phyloP scores from a whole-genome alignment of 441 rosid genomes.

The Bocquillonia castaneifolia region DNA sequence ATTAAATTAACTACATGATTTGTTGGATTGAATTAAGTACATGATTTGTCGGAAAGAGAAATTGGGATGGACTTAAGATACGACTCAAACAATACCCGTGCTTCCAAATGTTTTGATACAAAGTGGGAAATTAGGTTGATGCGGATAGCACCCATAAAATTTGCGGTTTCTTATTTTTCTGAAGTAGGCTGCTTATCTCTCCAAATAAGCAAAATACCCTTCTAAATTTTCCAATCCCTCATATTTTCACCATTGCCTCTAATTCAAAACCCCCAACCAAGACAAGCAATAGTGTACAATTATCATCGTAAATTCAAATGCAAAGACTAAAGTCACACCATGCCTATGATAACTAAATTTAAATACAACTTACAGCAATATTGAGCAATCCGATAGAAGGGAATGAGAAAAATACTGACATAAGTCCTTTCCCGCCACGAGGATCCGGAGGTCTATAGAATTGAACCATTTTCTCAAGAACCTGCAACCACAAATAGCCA shows the following conservation, averaged over 20 bases:
- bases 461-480: slow-evolving; percentile 61
- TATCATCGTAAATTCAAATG: not conserved
- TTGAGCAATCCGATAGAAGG: slow-evolving; percentile 79
- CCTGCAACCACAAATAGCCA: slow-evolving; percentile 42
- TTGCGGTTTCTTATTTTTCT: not conserved
- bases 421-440: slow-evolving; percentile 39
- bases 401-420: slow-evolving; percentile 38
- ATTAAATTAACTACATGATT: too few relatives aligned
- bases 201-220: too few relatives aligned
- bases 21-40: not conserved
- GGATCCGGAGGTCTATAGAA: slow-evolving; percentile 40
- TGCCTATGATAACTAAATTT: not conserved
- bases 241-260: not conserved
- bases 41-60: too few relatives aligned
- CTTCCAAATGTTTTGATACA: not conserved
- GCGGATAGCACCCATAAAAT: not conserved
- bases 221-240: not conserved
- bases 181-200: not conserved
- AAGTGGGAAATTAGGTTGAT: not conserved
- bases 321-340: not conserved
- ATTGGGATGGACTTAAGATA: too few relatives aligned
- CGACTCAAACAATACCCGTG: too few relatives aligned
- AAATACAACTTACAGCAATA: slow-evolving; percentile 70
- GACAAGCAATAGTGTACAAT: not conserved
- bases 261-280: not conserved